These are phyloP conservation scores for Eucalyptus cloeziana DNA, from an alignment of 345 rosid genomes.

Conservation along the genomic window DNA sequence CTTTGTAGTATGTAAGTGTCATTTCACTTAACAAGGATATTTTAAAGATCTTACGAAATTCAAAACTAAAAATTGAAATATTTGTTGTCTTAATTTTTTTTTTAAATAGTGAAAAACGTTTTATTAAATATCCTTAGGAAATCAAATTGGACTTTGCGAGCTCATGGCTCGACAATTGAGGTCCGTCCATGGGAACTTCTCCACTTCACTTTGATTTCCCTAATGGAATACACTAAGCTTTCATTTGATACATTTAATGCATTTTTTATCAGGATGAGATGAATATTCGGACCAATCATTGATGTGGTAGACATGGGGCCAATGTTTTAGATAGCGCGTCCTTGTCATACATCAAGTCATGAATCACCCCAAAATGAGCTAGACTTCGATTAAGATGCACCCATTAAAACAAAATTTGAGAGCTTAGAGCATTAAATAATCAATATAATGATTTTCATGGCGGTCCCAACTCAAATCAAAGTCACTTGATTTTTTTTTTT, in stretches of 20 bases:
- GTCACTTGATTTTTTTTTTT: too few relatives aligned
- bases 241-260: neutral
- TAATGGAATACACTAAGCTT: neutral
- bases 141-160: neutral
- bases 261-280: neutral
- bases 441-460: too few relatives aligned
- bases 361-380: neutral
- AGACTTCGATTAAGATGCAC: neutral
- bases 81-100: neutral
- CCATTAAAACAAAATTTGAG: accelerated
- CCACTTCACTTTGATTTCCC: neutral
- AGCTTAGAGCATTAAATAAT: neutral
- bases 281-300: neutral
- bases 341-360: neutral
- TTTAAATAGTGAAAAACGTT: too few relatives aligned
- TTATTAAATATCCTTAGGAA: neutral
- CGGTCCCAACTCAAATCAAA: neutral
- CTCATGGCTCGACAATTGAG: neutral
- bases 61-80: too few relatives aligned
- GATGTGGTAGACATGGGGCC: neutral
- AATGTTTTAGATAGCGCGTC: neutral
- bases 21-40: neutral
- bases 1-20: neutral
- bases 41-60: neutral
- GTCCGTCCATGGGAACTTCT: neutral